Percentiles rank a stretch among this genome's conserved stretches.
Conservation (phyloP, 345 rosid genomes). For the Heritiera fomes region DNA sequence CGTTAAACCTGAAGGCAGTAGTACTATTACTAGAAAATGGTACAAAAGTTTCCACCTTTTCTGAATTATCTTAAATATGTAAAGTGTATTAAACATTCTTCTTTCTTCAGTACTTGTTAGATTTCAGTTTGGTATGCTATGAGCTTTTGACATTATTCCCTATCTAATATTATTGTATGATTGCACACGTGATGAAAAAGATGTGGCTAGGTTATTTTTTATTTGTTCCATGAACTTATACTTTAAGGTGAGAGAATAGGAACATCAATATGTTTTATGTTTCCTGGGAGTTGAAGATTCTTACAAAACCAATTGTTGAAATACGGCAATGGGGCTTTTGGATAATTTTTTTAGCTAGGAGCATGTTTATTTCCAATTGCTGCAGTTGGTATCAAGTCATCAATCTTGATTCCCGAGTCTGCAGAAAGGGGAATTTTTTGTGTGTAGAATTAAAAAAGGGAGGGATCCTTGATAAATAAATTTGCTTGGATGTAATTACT, state of each 20-base stretch:
- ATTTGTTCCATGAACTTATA: neutral
- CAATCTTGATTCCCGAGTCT: neutral
- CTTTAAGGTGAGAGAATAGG: too few relatives aligned
- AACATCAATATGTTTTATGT: neutral
- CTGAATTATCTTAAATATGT: neutral
- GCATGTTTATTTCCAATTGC: neutral
- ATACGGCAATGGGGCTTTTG: neutral
- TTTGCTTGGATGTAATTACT: neutral
- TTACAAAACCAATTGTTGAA: neutral
- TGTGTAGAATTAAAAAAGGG: neutral
- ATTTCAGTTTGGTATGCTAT: neutral
- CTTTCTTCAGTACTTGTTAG: neutral
- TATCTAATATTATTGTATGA: neutral
- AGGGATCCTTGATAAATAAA: neutral
- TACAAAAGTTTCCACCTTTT: slow-evolving; percentile 23
- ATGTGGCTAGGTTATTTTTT: neutral
- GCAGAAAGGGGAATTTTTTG: neutral
- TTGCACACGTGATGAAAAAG: neutral
- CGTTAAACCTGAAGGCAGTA: slow-evolving; percentile 48
- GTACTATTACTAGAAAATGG: slow-evolving; percentile 58
- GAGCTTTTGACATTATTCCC: neutral
- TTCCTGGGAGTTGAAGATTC: slow-evolving; percentile 1
- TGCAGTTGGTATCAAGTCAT: neutral
- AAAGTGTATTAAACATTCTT: slow-evolving; percentile 10
- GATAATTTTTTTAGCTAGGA: too few relatives aligned